A percentile compares a stretch with the other conserved stretches of the same genome.
These are phyloP conservation scores for Malassezia yamatoensis DNA, from an alignment of 1,284 basidiomycete genomes.

Conservation along the genomic window DNA sequence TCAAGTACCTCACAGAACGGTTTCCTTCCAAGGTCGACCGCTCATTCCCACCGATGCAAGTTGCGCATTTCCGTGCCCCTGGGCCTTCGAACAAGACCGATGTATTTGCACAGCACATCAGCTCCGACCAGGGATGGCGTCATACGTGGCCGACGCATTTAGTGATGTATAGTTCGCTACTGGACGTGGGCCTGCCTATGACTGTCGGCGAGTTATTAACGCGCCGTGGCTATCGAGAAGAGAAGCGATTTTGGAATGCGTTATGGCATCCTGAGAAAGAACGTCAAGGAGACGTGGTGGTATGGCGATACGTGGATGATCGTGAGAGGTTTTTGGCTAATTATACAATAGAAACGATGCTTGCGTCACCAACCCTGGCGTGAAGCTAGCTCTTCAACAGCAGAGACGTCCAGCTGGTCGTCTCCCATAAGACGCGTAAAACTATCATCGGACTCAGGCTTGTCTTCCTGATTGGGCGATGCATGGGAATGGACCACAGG, in stretches of 20 bases:
- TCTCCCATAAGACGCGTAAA: conserved; percentile 12
- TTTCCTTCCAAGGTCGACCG: conserved; percentile 61
- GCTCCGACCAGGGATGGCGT: conserved; percentile 50
- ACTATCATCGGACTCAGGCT: conserved; percentile 15
- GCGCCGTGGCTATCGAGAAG: conserved; percentile 59
- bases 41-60: conserved; percentile 54
- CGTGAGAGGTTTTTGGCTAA: neutral
- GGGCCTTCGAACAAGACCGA: neutral
- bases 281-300: conserved; percentile 62
- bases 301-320: conserved; percentile 51
- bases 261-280: conserved; percentile 70
- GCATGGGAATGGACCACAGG: neutral
- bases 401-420: conserved; percentile 11
- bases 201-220: conserved; percentile 51
- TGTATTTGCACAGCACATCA: neutral
- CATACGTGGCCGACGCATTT: conserved; percentile 73
- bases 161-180: conserved; percentile 65
- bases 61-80: neutral
- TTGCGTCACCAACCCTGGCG: conserved; percentile 11
- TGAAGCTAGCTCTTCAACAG: conserved; percentile 11
- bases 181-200: conserved; percentile 50
- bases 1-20: conserved; percentile 57
- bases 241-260: conserved; percentile 60
- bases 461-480: neutral
- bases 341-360: neutral